A percentile compares a stretch with the other conserved stretches of the same genome.
Evolutionary conservation across 257 asterid species (phyloP).

Genomic region (Gentiana straminea): DNA sequence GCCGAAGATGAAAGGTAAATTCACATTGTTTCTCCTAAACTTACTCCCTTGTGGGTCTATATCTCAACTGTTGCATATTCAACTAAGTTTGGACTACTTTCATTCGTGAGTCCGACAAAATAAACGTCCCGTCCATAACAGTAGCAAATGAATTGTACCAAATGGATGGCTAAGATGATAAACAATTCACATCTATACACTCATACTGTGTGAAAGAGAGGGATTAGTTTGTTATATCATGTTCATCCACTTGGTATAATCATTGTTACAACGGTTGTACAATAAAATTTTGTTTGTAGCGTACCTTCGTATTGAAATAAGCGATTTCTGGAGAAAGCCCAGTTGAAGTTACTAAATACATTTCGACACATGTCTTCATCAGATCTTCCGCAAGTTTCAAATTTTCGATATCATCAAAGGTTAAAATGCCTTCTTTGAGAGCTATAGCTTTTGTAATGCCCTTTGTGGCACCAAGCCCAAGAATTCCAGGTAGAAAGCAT

Average conservation of each 20-base stretch:
- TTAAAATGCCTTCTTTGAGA: constrained; percentile 56
- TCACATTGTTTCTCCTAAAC: no score
- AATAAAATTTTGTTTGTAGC: constrained; percentile 9
- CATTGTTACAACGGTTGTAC: no score
- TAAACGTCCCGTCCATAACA: not conserved
- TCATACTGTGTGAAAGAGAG: not conserved
- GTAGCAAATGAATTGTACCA: not conserved
- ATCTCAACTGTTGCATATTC: no score
- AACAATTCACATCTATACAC: no score
- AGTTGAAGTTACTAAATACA: constrained; percentile 75
- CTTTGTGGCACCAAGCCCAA: constrained; percentile 97
- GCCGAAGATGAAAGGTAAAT: no score
- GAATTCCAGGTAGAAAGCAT: constrained; percentile 93
- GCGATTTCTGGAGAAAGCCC: constrained; percentile 98
- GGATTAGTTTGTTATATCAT: no score
- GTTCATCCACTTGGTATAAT: no score
- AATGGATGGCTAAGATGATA: no score
- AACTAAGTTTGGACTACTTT: no score
- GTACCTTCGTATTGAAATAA: constrained; percentile 70
- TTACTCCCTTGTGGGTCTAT: no score
- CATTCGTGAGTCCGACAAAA: no score
- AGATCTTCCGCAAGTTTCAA: constrained; percentile 95
- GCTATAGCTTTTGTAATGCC: constrained; percentile 70
- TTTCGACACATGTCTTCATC: constrained; percentile 73
- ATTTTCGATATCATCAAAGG: constrained; percentile 79